phyloP scores from a whole-genome alignment of 495 filamentous ascomycete genomes.

The Aspergillus sparsus region DNA sequence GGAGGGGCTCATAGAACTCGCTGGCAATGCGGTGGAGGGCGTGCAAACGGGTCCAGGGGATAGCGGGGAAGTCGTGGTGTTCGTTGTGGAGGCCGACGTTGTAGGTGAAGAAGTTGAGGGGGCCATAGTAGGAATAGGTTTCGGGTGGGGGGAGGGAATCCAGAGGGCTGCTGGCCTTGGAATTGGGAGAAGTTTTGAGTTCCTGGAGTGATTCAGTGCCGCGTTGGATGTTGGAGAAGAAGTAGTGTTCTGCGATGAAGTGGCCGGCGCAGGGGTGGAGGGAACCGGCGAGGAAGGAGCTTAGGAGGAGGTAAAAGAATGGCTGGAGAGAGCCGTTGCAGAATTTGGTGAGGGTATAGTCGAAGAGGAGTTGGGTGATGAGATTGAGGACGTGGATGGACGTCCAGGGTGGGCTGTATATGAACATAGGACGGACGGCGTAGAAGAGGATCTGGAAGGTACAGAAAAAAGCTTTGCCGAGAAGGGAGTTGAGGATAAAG shows the following conservation, averaged over 20 bases:
- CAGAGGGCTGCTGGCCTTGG: conserved; percentile 39
- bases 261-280: conserved; percentile 95
- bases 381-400: conserved; percentile 83
- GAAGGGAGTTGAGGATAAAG: conserved; percentile 90
- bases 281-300: conserved; percentile 88
- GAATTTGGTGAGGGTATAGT: conserved; percentile 62
- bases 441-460: conserved; percentile 99
- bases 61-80: conserved; percentile 97
- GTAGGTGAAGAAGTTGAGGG: conserved; percentile 89
- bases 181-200: conserved; percentile 28
- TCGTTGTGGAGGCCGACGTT: conserved; percentile 98
- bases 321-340: conserved; percentile 56
- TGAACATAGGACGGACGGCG: conserved; percentile 94
- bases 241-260: conserved; percentile 99
- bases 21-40: conserved; percentile 73
- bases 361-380: conserved; percentile 72
- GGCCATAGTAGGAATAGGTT: conserved; percentile 96
- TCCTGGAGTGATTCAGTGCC: conserved; percentile 57
- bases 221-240: conserved; percentile 72
- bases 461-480: conserved; percentile 98
- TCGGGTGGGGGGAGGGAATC: conserved; percentile 70
- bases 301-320: conserved; percentile 77
- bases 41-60: conserved; percentile 88
- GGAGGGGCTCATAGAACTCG: conserved; percentile 91
- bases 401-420: conserved; percentile 88